Conservation (phyloP, 257 asterid species). For the Rehmannia glutinosa region DNA sequence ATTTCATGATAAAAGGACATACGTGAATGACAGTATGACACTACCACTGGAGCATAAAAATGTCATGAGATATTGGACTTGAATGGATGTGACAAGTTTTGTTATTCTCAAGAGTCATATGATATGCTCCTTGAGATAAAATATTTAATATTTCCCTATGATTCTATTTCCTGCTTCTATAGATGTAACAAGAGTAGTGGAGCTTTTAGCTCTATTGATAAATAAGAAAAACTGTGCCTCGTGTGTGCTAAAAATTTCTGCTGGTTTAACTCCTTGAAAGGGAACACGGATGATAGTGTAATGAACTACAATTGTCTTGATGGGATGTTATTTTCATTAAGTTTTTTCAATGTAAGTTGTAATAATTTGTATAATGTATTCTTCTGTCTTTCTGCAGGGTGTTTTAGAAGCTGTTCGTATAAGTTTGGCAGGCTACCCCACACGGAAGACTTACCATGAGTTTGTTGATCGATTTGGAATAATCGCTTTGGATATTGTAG, state of each 20-base stretch:
- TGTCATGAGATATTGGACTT: not conserved
- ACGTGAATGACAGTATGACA: not conserved
- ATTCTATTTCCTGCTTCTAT: not conserved
- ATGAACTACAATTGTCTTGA: not conserved
- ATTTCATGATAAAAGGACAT: not conserved
- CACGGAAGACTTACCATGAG: slow-evolving; percentile 91
- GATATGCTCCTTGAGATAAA: not conserved
- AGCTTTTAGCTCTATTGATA: not conserved
- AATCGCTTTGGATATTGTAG: slow-evolving; percentile 68
- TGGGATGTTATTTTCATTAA: not conserved
- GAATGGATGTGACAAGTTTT: not conserved
- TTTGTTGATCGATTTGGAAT: slow-evolving; percentile 95
- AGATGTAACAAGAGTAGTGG: not conserved
- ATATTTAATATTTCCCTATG: not conserved
- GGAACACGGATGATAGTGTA: not conserved
- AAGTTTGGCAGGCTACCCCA: slow-evolving; percentile 99
- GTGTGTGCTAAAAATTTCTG: not conserved
- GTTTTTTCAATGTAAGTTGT: not conserved
- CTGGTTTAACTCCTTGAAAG: not conserved
- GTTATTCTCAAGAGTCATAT: not conserved
- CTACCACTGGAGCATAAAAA: slow-evolving; percentile 1
- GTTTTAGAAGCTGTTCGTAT: slow-evolving; percentile 98
- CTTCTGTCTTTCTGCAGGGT: slow-evolving; percentile 59
- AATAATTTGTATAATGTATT: slow-evolving; percentile 8
- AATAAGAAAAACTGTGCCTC: not conserved